phyloP scores from a whole-genome alignment of 2,329 filamentous ascomycete species.

The Calonectria montana region DNA sequence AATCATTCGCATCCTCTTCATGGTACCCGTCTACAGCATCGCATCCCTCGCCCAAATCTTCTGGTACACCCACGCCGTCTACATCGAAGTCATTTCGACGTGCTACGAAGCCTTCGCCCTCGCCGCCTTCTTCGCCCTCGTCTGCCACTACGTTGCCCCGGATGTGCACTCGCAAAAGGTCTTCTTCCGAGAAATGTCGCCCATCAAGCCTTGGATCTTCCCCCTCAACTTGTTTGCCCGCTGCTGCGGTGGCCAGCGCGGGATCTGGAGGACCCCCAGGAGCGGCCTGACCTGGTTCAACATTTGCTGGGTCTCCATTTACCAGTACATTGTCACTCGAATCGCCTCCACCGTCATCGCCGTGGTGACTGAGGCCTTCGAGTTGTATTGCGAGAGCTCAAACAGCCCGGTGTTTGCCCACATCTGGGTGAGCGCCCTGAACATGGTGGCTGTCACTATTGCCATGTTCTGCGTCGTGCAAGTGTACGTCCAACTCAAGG shows the following conservation, averaged over 20 bases:
- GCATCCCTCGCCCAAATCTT: slow-evolving; percentile 79
- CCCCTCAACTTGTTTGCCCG: slow-evolving; percentile 77
- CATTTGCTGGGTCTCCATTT: slow-evolving; percentile 83
- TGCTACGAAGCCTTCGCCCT: slow-evolving; percentile 93
- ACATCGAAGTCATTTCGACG: slow-evolving; percentile 83
- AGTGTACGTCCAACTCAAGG: slow-evolving; percentile 83
- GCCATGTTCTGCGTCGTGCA: slow-evolving; percentile 93
- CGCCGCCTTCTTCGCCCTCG: slow-evolving; percentile 84
- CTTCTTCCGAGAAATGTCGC: slow-evolving; percentile 77
- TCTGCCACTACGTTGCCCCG: slow-evolving; percentile 84
- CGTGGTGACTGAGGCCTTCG: slow-evolving; percentile 76
- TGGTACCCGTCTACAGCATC: slow-evolving; percentile 84
- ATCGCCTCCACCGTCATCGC: slow-evolving; percentile 84
- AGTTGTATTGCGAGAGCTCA: slow-evolving; percentile 82
- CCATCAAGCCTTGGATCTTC: slow-evolving; percentile 78
- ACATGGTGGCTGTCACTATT: slow-evolving; percentile 78
- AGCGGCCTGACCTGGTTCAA: slow-evolving; percentile 94
- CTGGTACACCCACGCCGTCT: slow-evolving; percentile 82
- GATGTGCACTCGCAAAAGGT: slow-evolving; percentile 84
- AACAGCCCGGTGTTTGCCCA: slow-evolving; percentile 84
- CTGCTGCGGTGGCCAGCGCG: slow-evolving; percentile 76
- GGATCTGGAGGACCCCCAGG: slow-evolving; percentile 77
- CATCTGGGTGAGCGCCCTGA: slow-evolving; percentile 82
- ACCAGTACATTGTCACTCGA: slow-evolving; percentile 87
- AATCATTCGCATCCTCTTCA: slow-evolving; percentile 89